These are phyloP conservation scores for Leccinum longicurvipes DNA, from an alignment of 768 basidiomycete genomes.

Conservation along the genomic window DNA sequence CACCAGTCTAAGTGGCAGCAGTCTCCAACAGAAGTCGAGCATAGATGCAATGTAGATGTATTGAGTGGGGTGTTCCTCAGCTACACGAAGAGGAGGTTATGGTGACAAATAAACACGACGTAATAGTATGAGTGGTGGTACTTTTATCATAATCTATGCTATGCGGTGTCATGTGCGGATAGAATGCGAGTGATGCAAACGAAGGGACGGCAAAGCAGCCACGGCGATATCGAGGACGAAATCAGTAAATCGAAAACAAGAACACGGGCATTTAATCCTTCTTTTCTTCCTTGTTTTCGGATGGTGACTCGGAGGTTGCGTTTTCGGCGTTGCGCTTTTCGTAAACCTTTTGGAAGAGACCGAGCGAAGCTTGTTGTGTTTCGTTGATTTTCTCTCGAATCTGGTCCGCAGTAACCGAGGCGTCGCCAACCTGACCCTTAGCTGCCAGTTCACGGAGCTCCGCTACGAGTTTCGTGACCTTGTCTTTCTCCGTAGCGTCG, in stretches of 20 bases:
- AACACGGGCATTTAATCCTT: slow-evolving; percentile 57
- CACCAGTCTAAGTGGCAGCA: no score
- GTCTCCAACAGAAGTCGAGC: no score
- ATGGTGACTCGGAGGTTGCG: slow-evolving; percentile 27
- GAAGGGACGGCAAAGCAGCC: slow-evolving; percentile 23
- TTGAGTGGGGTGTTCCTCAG: slow-evolving; percentile 26
- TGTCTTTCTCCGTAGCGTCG: slow-evolving; percentile 88
- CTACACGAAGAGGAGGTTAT: slow-evolving; percentile 12
- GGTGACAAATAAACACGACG: slow-evolving; percentile 12
- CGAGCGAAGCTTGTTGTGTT: slow-evolving; percentile 91
- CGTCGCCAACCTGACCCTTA: slow-evolving; percentile 88
- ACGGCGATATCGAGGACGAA: slow-evolving; percentile 10
- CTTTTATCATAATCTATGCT: slow-evolving; percentile 30
- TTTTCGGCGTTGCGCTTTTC: slow-evolving; percentile 87
- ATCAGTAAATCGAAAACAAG: not conserved
- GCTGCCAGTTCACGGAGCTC: slow-evolving; percentile 87
- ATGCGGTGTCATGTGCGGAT: slow-evolving; percentile 15
- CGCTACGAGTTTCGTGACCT: slow-evolving; percentile 79
- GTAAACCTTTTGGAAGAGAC: slow-evolving; percentile 97
- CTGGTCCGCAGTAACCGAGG: slow-evolving; percentile 72
- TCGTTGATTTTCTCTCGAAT: slow-evolving; percentile 93
- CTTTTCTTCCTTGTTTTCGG: slow-evolving; percentile 66
- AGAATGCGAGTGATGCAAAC: slow-evolving; percentile 16
- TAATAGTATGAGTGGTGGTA: slow-evolving; percentile 28
- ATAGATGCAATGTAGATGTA: slow-evolving; percentile 1